These are phyloP conservation scores for Arabidopsis lyrata DNA, from an alignment of 441 rosid species.

Conservation along the genomic window DNA sequence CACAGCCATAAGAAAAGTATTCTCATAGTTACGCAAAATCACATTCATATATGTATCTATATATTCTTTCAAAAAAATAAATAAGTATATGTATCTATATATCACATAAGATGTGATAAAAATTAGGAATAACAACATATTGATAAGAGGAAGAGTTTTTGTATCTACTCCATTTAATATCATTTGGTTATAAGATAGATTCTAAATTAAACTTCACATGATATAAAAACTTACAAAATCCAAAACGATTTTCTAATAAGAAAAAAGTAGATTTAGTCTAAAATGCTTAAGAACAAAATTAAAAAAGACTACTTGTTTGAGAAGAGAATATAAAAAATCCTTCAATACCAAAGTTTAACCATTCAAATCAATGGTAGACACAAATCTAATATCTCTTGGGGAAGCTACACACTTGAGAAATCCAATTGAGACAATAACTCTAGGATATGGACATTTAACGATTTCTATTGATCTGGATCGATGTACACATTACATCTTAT, in stretches of 20 bases:
- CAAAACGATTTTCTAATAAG: background rate
- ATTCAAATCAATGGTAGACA: background rate
- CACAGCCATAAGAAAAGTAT: conserved; percentile 15
- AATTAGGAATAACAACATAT: background rate
- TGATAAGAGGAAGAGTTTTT: background rate
- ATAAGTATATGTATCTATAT: background rate
- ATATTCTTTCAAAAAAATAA: too few species aligned
- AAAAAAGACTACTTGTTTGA: background rate
- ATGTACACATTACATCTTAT: background rate
- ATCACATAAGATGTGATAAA: background rate
- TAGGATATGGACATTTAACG: background rate
- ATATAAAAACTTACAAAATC: background rate
- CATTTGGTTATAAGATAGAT: background rate
- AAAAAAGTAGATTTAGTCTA: background rate
- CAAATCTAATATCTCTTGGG: background rate
- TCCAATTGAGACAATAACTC: background rate
- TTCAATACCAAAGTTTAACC: conserved; percentile 2
- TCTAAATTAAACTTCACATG: background rate
- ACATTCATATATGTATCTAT: background rate
- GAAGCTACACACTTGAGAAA: background rate
- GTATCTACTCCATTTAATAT: background rate
- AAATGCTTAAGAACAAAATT: conserved; percentile 1
- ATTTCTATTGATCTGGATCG: background rate
- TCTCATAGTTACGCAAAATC: background rate
- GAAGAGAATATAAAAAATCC: background rate